Evolutionary conservation across 139 green algal genomes (phyloP).

Genomic region (Chlorella sp.): DNA sequence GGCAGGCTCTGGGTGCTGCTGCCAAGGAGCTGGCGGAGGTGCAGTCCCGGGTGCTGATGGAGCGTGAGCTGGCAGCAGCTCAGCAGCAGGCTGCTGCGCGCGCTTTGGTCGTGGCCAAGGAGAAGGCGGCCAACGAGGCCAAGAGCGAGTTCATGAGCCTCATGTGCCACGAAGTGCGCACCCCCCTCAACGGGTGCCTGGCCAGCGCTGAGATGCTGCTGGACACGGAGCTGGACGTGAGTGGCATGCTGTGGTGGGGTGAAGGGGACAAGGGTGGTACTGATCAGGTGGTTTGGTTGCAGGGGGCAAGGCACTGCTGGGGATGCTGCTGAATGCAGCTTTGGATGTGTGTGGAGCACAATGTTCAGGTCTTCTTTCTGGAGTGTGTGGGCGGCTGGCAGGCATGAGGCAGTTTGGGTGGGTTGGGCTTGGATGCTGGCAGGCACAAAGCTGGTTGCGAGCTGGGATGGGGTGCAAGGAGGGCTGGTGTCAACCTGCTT

Average conservation of each 20-base stretch:
- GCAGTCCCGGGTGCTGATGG: conserved; percentile 63
- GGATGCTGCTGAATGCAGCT: not conserved
- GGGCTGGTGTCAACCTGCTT: too few relatives aligned
- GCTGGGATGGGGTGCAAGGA: too few relatives aligned
- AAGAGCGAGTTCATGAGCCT: conserved; percentile 78
- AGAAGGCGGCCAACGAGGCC: conserved; percentile 83
- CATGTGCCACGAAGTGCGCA: conserved; percentile 79
- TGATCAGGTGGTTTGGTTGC: not conserved
- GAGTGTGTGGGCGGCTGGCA: too few relatives aligned
- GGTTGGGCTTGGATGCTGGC: too few relatives aligned
- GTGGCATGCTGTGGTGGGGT: not conserved
- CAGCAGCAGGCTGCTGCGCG: conserved; percentile 69
- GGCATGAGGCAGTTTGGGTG: too few relatives aligned
- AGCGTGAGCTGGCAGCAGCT: conserved; percentile 66
- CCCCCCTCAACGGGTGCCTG: conserved; percentile 89
- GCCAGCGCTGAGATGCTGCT: conserved; percentile 90
- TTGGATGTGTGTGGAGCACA: not conserved
- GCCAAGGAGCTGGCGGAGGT: conserved; percentile 70
- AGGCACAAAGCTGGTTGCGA: too few relatives aligned
- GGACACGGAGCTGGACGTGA: conserved; percentile 70
- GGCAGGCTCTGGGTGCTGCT: conserved; percentile 67
- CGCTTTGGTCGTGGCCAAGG: conserved; percentile 67
- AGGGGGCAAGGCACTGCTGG: not conserved
- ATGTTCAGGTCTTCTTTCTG: too few relatives aligned
- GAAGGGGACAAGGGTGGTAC: not conserved